Conservation (phyloP, 352 stramenopile genomes). For the Phytophthora rubi region DNA sequence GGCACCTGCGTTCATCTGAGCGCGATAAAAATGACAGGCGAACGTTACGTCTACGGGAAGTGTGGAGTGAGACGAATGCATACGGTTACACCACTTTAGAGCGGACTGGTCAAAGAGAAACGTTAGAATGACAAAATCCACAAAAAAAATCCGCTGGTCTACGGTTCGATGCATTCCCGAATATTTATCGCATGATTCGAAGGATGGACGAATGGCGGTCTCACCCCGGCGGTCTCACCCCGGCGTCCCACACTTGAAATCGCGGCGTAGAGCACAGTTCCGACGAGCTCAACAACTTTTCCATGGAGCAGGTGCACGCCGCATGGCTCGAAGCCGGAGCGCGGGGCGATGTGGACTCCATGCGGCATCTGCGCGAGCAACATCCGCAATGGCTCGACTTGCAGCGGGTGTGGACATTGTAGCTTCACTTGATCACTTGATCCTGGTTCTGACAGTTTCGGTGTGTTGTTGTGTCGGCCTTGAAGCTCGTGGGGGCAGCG, state of each 20-base stretch:
- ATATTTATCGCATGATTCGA: not conserved
- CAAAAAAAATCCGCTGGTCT: not conserved
- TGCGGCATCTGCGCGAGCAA: slow-evolving; percentile 18
- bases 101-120: not conserved
- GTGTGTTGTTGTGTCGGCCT: slow-evolving; percentile 8
- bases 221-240: no score
- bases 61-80: no score
- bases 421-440: not conserved
- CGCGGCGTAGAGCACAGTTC: not conserved
- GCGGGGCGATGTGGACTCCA: slow-evolving; percentile 10
- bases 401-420: slow-evolving; percentile 9
- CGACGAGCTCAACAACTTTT: not conserved
- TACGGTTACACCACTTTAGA: not conserved
- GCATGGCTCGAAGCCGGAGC: slow-evolving; percentile 27
- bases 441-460: slow-evolving; percentile 3
- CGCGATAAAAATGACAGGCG: no score
- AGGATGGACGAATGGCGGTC: not conserved
- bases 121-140: not conserved
- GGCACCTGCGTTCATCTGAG: no score
- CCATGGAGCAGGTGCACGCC: slow-evolving; percentile 19
- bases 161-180: not conserved
- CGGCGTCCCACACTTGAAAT: not conserved
- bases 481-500: slow-evolving; percentile 4
- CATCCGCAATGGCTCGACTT: slow-evolving; percentile 34
- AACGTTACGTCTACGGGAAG: no score